These are phyloP conservation scores for Dissophora globulifera DNA, from an alignment of 192 early-diverging fungal genomes.

Conservation along the genomic window DNA sequence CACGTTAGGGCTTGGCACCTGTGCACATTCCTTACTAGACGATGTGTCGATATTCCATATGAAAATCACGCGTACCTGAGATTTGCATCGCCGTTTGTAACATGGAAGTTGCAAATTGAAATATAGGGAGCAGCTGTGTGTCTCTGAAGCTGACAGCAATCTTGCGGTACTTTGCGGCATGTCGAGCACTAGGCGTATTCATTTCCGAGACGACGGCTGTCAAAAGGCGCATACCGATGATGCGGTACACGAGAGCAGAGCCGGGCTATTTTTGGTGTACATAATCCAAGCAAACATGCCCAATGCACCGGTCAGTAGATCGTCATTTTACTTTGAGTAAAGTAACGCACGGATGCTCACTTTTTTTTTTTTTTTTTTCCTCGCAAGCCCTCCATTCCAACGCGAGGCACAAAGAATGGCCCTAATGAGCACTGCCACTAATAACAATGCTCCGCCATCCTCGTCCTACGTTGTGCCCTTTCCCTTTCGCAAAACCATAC, in stretches of 20 bases:
- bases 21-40: too few species aligned
- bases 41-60: too few species aligned
- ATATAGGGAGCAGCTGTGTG: slow-evolving; percentile 33
- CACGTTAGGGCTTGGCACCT: background rate
- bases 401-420: too few species aligned
- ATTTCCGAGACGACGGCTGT: slow-evolving; percentile 36
- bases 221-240: slow-evolving; percentile 41
- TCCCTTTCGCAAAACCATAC: too few species aligned
- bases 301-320: background rate
- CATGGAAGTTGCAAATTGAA: slow-evolving; percentile 32
- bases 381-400: background rate
- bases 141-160: slow-evolving; percentile 46
- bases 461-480: too few species aligned
- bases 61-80: slow-evolving; percentile 27
- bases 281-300: background rate
- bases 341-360: slow-evolving; percentile 1
- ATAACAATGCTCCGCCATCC: too few species aligned
- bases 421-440: background rate
- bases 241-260: slow-evolving; percentile 8
- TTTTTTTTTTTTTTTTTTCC: background rate
- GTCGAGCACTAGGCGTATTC: slow-evolving; percentile 28
- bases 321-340: background rate
- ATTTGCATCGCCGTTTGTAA: slow-evolving; percentile 15
- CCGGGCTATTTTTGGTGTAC: slow-evolving; percentile 12
- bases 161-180: slow-evolving; percentile 35